Conservation (phyloP, 768 basidiomycete genomes). For the Suillus lakei region DNA sequence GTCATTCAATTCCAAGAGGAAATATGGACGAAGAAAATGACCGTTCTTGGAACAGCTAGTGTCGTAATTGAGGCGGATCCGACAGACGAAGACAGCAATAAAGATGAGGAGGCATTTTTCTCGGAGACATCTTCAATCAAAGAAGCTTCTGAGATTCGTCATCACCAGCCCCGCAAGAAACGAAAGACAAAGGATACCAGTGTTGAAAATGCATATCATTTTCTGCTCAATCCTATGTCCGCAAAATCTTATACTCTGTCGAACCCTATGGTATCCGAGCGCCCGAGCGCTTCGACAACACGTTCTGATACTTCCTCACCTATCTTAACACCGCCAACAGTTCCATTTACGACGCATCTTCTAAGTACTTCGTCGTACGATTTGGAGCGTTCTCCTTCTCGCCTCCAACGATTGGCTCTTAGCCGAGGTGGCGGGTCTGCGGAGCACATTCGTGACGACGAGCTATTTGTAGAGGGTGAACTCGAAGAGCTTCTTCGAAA, state of each 20-base stretch:
- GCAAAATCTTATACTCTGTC: slow-evolving; percentile 5
- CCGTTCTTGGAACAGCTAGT: slow-evolving; percentile 38
- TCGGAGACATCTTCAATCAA: neutral
- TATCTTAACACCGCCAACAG: slow-evolving; percentile 47
- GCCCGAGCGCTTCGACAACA: neutral
- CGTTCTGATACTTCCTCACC: slow-evolving; percentile 14
- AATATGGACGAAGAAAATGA: slow-evolving; percentile 51
- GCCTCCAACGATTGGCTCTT: slow-evolving; percentile 65
- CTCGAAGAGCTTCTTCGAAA: slow-evolving; percentile 62
- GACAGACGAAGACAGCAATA: slow-evolving; percentile 35
- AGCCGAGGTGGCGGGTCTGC: slow-evolving; percentile 60
- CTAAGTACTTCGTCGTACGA: slow-evolving; percentile 32
- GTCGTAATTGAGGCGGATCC: slow-evolving; percentile 44
- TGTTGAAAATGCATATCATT: slow-evolving; percentile 53
- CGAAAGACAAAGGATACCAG: slow-evolving; percentile 35
- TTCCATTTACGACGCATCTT: slow-evolving; percentile 54
- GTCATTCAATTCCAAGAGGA: slow-evolving; percentile 71
- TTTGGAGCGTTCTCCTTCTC: slow-evolving; percentile 48
- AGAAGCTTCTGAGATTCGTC: neutral
- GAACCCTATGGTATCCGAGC: slow-evolving; percentile 1
- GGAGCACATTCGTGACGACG: slow-evolving; percentile 64
- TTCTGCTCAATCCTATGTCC: slow-evolving; percentile 62
- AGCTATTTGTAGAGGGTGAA: slow-evolving; percentile 73
- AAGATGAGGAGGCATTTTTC: slow-evolving; percentile 23
- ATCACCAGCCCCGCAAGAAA: slow-evolving; percentile 31